Conservation (phyloP, 1,139 yeast genomes). For the Scheffersomyces segobiensis region DNA sequence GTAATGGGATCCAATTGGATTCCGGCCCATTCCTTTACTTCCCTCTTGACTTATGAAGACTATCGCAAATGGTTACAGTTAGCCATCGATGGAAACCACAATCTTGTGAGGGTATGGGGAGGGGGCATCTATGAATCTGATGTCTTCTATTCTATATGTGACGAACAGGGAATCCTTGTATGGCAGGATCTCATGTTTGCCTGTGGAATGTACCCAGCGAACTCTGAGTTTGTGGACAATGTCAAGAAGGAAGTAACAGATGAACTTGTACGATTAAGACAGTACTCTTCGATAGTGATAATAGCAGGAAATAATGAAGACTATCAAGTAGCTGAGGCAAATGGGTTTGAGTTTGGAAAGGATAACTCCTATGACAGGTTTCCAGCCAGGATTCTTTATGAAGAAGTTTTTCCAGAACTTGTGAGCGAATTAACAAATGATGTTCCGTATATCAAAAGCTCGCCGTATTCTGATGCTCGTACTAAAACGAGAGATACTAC, state of each 20-base stretch:
- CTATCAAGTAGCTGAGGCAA: conserved; percentile 42
- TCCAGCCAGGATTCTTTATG: conserved; percentile 45
- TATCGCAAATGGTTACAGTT: conserved; percentile 35
- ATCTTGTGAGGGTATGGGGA: conserved; percentile 51
- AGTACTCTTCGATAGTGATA: conserved; percentile 33
- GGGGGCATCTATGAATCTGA: conserved; percentile 49
- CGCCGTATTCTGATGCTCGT: conserved; percentile 43
- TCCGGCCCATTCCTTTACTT: conserved; percentile 43
- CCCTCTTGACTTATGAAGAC: conserved; percentile 25
- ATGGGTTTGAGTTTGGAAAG: conserved; percentile 30
- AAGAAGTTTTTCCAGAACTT: conserved; percentile 31
- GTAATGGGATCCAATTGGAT: conserved; percentile 49
- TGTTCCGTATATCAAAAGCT: conserved; percentile 40
- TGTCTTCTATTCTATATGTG: conserved; percentile 43
- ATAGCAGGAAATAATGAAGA: conserved; percentile 51
- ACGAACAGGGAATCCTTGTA: conserved; percentile 40
- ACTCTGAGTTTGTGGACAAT: conserved; percentile 23
- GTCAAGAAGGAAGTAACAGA: conserved; percentile 33
- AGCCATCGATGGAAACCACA: conserved; percentile 39
- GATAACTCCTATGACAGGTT: conserved; percentile 31
- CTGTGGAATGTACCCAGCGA: conserved; percentile 49
- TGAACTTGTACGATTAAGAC: conserved; percentile 38
- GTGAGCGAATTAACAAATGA: conserved; percentile 21
- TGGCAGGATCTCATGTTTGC: conserved; percentile 59
- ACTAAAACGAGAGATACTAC: conserved; percentile 29